Conservation (phyloP, 2,329 filamentous ascomycete species). For the Hypoxylon sp. region DNA sequence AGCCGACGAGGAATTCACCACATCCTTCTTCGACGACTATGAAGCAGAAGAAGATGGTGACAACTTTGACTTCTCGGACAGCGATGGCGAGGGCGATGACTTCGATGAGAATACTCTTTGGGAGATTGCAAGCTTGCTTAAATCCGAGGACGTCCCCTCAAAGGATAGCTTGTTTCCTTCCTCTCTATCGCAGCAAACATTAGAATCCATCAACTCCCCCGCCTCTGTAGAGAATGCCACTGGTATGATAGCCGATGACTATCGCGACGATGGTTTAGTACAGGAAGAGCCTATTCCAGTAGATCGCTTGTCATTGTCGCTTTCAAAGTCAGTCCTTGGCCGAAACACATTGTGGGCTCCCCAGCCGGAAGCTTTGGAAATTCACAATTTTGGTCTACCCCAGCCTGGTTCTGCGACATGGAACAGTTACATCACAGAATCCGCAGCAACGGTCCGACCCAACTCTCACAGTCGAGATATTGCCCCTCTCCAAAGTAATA, state of each 20-base stretch:
- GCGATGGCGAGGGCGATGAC: conserved; percentile 62
- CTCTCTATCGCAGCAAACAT: conserved; percentile 47
- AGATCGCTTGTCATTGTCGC: conserved; percentile 52
- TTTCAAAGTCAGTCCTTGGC: conserved; percentile 5
- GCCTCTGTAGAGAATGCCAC: conserved; percentile 55
- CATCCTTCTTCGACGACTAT: conserved; percentile 73
- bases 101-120: conserved; percentile 75
- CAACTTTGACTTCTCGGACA: conserved; percentile 57
- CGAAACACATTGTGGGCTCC: conserved; percentile 44
- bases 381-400: conserved; percentile 47
- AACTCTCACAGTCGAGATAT: conserved; percentile 52
- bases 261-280: conserved; percentile 47
- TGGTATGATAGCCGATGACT: conserved; percentile 52
- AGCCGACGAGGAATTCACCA: conserved; percentile 61
- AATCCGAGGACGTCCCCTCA: conserved; percentile 66
- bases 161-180: conserved; percentile 65
- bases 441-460: conserved; percentile 50
- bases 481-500: conserved; percentile 55
- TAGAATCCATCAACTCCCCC: conserved; percentile 44
- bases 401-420: conserved; percentile 59
- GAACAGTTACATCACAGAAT: conserved; percentile 54
- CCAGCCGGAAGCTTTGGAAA: conserved; percentile 28
- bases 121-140: conserved; percentile 74
- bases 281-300: conserved; percentile 50
- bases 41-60: conserved; percentile 65